Conservation (phyloP, 2,329 filamentous ascomycete species). For the Davidsoniella virescens region DNA sequence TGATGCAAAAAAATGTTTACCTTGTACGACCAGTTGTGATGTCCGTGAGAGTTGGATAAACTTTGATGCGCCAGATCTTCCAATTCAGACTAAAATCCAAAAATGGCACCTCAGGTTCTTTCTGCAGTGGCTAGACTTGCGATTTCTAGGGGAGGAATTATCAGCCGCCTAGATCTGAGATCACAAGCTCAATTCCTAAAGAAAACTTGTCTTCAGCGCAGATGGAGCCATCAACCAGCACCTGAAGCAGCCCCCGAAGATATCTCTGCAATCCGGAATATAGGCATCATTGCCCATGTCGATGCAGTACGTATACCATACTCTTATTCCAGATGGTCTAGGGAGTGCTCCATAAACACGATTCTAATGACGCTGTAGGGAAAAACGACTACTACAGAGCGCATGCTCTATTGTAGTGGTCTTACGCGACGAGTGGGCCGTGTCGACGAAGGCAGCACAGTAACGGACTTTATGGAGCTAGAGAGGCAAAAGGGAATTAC, state of each 20-base stretch:
- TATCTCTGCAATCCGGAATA: constrained; percentile 51
- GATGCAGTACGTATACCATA: constrained; percentile 48
- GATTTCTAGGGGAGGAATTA: background rate
- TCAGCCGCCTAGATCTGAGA: background rate
- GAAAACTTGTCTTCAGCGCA: constrained; percentile 1
- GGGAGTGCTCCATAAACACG: background rate
- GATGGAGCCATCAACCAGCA: constrained; percentile 1
- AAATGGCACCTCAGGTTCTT: constrained; percentile 3
- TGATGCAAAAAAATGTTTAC: background rate
- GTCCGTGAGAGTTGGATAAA: too few relatives aligned
- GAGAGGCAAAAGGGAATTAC: constrained; percentile 56
- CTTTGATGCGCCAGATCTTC: too few relatives aligned
- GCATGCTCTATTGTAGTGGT: constrained; percentile 95
- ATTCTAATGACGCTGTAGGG: constrained; percentile 32
- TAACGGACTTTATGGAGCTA: constrained; percentile 89
- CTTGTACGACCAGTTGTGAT: too few relatives aligned
- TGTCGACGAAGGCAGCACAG: constrained; percentile 91
- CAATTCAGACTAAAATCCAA: background rate
- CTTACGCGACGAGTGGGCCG: constrained; percentile 71
- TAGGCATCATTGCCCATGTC: constrained; percentile 96
- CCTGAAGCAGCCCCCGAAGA: background rate
- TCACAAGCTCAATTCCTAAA: background rate
- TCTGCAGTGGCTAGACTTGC: background rate
- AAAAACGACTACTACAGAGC: constrained; percentile 96
- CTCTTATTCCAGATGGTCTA: background rate